phyloP scores from a whole-genome alignment of 495 filamentous ascomycete species.

The Stereocaulon alpinum region DNA sequence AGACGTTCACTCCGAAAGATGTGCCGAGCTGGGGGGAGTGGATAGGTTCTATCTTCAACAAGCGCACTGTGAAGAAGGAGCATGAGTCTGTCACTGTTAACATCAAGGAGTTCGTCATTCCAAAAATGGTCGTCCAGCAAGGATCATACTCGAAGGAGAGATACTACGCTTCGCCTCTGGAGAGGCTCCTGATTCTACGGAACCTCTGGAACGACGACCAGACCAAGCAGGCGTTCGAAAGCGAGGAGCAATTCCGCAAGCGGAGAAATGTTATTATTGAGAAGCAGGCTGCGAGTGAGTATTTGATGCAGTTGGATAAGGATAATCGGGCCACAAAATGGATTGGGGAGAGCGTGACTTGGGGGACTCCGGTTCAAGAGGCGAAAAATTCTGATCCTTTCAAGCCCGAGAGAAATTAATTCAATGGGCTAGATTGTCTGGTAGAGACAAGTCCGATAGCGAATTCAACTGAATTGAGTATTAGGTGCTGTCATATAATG shows the following conservation, averaged over 20 bases:
- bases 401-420: too few relatives aligned
- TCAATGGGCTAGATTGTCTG: too few relatives aligned
- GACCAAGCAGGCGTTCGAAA: conserved; percentile 10
- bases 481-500: too few relatives aligned
- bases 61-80: conserved; percentile 6
- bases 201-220: conserved; percentile 5
- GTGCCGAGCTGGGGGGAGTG: conserved; percentile 9
- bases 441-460: too few relatives aligned
- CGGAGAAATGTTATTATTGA: conserved; percentile 3
- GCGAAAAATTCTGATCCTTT: neutral
- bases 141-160: neutral
- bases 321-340: conserved; percentile 7
- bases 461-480: too few relatives aligned
- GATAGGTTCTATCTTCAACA: neutral
- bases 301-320: conserved; percentile 10
- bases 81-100: conserved; percentile 3
- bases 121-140: conserved; percentile 12
- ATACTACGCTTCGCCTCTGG: conserved; percentile 6
- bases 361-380: conserved; percentile 4
- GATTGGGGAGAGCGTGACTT: conserved; percentile 7
- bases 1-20: conserved; percentile 9
- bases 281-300: conserved; percentile 8
- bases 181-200: conserved; percentile 11
- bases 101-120: conserved; percentile 8
- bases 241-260: conserved; percentile 3